A percentile compares a stretch with the other conserved stretches of the same genome.
These are phyloP conservation scores for Miscanthus lutarioriparius DNA, from an alignment of 176 grass and related monocot species.

Conservation along the genomic window DNA sequence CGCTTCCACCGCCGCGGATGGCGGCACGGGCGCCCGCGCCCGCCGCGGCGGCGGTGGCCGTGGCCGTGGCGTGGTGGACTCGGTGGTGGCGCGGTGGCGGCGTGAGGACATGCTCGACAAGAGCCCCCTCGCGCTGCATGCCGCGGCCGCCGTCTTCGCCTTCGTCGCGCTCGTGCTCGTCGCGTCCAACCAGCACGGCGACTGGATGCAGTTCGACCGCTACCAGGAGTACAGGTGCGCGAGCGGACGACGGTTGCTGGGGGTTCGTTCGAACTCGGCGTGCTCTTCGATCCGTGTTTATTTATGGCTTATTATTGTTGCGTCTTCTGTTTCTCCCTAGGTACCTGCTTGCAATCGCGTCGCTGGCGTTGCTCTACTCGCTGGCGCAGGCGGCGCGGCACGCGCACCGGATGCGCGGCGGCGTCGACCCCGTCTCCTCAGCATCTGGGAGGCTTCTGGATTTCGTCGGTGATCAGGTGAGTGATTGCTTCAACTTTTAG, in stretches of 20 bases:
- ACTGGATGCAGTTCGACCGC: constrained; percentile 76
- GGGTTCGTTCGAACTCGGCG: neutral
- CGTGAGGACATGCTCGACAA: constrained; percentile 72
- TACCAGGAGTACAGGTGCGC: constrained; percentile 82
- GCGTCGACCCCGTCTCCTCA: constrained; percentile 38
- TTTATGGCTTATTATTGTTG: neutral
- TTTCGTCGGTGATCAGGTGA: constrained; percentile 82
- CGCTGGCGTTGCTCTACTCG: constrained; percentile 63
- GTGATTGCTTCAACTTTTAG: constrained; percentile 30
- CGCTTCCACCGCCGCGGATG: constrained; percentile 8
- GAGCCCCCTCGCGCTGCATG: constrained; percentile 64
- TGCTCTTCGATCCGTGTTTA: constrained; percentile 11
- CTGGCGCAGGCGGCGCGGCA: constrained; percentile 60
- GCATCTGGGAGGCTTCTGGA: constrained; percentile 40
- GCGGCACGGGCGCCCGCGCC: neutral
- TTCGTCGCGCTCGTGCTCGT: constrained; percentile 72
- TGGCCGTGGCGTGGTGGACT: constrained; percentile 37
- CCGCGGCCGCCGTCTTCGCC: constrained; percentile 57
- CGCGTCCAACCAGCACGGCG: constrained; percentile 80
- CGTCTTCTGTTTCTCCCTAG: constrained; percentile 33
- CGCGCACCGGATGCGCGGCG: constrained; percentile 32
- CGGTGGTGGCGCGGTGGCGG: constrained; percentile 53
- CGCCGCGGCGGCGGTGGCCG: neutral
- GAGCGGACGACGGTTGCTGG: neutral
- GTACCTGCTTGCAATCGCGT: constrained; percentile 65